Evolutionary conservation across 1,284 basidiomycete species (phyloP), one percentile per base, ranked within the genome.

Genomic region (Pseudozyma sp.): DNA sequence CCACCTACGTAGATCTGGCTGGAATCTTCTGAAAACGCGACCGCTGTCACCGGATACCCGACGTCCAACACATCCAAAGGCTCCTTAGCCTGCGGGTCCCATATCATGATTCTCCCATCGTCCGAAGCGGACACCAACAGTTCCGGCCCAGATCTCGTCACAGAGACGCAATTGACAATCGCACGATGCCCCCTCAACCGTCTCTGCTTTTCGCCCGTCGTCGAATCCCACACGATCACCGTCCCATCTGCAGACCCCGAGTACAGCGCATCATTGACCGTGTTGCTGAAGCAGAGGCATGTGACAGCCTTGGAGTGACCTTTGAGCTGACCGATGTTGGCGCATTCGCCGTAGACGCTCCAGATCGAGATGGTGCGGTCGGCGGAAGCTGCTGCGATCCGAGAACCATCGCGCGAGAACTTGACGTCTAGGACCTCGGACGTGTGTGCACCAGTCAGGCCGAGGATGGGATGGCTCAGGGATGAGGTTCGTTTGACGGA

Each of bases 191-290:
- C 80, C 9, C 84, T 64, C 35, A 83, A 60, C 7, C 83, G 58
- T 11, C 84, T 70, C 43, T 76, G 29, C 55, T 83, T 81, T 34
- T 79, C 70, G 1, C 81, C 81, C 4, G 78, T 77, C 3, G 52
- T 37, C 4, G 73, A 31, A 42, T 75, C 67, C 80, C 83, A 85
- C 9, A 65, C 70, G 48, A 82, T 81, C 40, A 85, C 49, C 4
- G 81, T 85, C 5, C 65, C 68, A 51, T 85, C 84, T 2, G 81
- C 84, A n/a, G 84, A 85, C 16, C 70, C 81, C 11, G 77, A 79
- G 52, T 76, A 80, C 44, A 81, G 77, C 9, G 59, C 60, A 48
- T 74, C 73, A 10, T 49, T 29, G n/a, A 62, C 54, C 29, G 34
- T 61, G 50, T 59, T 63, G 49, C 70, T 75, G 77, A 81, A 84